These are phyloP conservation scores for Plicaturopsis crispa DNA, from an alignment of 768 basidiomycete species.

Conservation along the genomic window DNA sequence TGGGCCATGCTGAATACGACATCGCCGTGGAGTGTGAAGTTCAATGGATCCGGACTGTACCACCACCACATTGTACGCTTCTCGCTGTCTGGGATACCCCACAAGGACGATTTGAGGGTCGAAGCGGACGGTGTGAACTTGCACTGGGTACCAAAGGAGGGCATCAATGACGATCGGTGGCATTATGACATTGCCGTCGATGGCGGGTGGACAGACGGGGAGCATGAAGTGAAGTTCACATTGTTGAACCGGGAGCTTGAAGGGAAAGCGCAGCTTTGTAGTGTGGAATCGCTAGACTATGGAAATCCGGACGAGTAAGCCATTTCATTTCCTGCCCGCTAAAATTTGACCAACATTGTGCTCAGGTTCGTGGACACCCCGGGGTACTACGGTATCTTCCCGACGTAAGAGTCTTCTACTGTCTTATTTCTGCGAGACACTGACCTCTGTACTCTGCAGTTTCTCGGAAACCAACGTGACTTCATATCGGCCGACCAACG, in stretches of 20 bases:
- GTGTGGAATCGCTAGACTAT: slow-evolving; percentile 66
- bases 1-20: slow-evolving; percentile 66
- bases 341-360: slow-evolving; percentile 1
- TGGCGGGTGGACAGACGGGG: slow-evolving; percentile 34
- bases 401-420: slow-evolving; percentile 45
- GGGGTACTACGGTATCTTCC: slow-evolving; percentile 61
- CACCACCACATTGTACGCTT: slow-evolving; percentile 55
- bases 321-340: background rate
- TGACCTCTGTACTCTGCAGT: slow-evolving; percentile 25
- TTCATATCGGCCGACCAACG: slow-evolving; percentile 74
- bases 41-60: slow-evolving; percentile 59
- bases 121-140: slow-evolving; percentile 55
- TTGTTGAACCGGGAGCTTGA: slow-evolving; percentile 39
- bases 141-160: slow-evolving; percentile 45
- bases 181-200: slow-evolving; percentile 56
- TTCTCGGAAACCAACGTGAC: slow-evolving; percentile 59
- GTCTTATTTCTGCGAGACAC: slow-evolving; percentile 1
- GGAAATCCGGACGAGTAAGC: slow-evolving; percentile 55
- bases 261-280: slow-evolving; percentile 68
- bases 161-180: slow-evolving; percentile 67
- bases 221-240: slow-evolving; percentile 52
- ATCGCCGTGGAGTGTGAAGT: slow-evolving; percentile 50
- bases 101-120: slow-evolving; percentile 42
- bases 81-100: slow-evolving; percentile 66
- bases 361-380: slow-evolving; percentile 50